Evolutionary conservation across 2,329 filamentous ascomycete species (phyloP).

Genomic region (Talaromyces sp.): DNA sequence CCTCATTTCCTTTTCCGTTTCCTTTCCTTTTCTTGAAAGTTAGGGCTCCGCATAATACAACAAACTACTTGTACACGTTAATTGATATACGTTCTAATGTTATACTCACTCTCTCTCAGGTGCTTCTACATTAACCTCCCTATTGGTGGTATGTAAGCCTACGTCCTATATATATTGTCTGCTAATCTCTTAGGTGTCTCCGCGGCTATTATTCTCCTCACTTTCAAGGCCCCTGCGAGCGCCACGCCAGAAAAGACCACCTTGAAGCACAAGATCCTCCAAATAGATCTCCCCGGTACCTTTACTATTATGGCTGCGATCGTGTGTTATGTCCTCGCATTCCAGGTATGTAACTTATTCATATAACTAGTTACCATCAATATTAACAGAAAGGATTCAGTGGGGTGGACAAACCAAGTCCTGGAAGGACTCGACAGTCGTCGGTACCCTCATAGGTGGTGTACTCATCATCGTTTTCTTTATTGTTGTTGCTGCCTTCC

Average conservation of each 20-base stretch:
- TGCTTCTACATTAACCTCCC: conserved; percentile 49
- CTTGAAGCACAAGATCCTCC: conserved; percentile 20
- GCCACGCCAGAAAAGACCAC: neutral
- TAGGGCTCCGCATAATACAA: neutral
- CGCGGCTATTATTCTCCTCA: neutral
- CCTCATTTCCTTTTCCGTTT: neutral
- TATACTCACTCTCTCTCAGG: neutral
- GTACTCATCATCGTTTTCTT: conserved; percentile 19
- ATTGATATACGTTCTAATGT: neutral
- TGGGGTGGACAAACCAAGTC: conserved; percentile 23
- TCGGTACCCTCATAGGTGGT: conserved; percentile 20
- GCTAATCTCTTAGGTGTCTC: conserved; percentile 9
- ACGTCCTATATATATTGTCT: neutral
- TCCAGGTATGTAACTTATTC: conserved; percentile 7
- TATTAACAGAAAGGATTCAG: conserved; percentile 10
- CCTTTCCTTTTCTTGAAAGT: neutral
- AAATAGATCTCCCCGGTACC: conserved; percentile 22
- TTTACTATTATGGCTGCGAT: conserved; percentile 21
- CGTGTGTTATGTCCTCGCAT: conserved; percentile 21
- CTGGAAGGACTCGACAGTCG: conserved; percentile 20
- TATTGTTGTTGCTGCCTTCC: conserved; percentile 19
- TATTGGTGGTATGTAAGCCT: conserved; percentile 20
- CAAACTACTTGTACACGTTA: neutral
- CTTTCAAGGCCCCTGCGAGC: neutral
- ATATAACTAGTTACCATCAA: neutral